Evolutionary conservation across 306 rosid genomes (phyloP).

Genomic region (Casuarina glauca): DNA sequence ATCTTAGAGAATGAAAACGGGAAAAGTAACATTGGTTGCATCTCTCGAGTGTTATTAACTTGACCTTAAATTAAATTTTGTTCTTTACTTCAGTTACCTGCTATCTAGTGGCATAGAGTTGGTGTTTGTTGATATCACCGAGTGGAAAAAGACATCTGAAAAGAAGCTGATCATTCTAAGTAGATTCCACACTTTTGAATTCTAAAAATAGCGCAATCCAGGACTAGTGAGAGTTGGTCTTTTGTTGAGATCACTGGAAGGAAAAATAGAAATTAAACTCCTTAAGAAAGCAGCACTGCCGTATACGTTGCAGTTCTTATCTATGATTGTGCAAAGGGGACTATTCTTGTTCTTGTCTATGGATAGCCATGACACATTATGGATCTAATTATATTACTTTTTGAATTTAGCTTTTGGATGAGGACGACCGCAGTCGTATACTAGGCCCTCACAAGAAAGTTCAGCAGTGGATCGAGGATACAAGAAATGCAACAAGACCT

Average conservation of each 20-base stretch:
- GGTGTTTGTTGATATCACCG: neutral
- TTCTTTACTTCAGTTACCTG: neutral
- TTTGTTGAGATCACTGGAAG: neutral
- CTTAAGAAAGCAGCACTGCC: neutral
- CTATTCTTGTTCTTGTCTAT: neutral
- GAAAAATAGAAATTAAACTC: neutral
- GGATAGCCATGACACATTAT: slow-evolving; percentile 6
- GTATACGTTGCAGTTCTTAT: neutral
- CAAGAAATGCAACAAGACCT: slow-evolving; percentile 70
- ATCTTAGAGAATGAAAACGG: neutral
- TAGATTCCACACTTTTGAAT: neutral
- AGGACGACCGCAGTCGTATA: slow-evolving; percentile 56
- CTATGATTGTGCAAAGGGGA: neutral
- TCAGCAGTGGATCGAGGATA: slow-evolving; percentile 77
- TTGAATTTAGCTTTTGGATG: slow-evolving; percentile 61
- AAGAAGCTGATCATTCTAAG: neutral
- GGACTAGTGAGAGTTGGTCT: neutral
- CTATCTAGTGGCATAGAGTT: neutral
- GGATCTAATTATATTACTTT: slow-evolving; percentile 13
- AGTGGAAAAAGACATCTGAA: neutral
- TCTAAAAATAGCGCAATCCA: neutral
- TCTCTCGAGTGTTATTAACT: neutral
- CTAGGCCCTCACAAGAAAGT: slow-evolving; percentile 83
- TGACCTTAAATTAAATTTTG: neutral
- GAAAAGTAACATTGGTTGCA: neutral